Evolutionary conservation across 495 filamentous ascomycete species (phyloP), one percentile per base, ranked within the genome.

Genomic region (Entonaema liquescens): DNA sequence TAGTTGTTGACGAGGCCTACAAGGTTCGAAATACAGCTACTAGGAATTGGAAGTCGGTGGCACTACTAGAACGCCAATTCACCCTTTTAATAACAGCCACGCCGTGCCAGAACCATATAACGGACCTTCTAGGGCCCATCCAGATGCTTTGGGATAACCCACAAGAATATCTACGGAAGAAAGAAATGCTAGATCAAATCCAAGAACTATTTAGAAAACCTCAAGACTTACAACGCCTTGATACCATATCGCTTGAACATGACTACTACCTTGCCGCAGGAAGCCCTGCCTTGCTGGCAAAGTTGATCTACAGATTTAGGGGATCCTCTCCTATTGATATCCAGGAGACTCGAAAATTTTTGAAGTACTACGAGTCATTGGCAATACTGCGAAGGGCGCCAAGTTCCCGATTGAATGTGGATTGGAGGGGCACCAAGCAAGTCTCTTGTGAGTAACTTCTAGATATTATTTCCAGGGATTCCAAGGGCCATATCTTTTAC

Each of bases 1-100:
- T 77, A 5, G 64, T 77, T 1, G 72, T 75, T 0, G 75, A 77
- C 25, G 75, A 75, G 29, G 75, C 75, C 4, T 68, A 75, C 36
- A 75, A 77, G 58, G 57, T 73, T 6, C 67, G 67, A n/a, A 60
- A 77, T 17, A 23, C 49, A 0, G 5, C 15, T 0, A 75, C 75
- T 0, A 47, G 44, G 3, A 67, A 66, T 15, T 75, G 67, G 70
- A 64, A 70, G 26, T 77, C 75, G 0, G 59, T 77, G 15, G 40
- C 60, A 23, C 44, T 75, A 0, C 49, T 77, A 15, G 15, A 75
- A 7, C 72, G 73, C 7, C 36, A 73, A 4, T 75, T 67, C 52
- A 75, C 73, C 4, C 67, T 77, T 4, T 61, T 77, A 3, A 63
- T 77, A 11, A 77, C 73, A 2, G 75, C 75, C 0, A 77, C 72